These are phyloP conservation scores for Citeromyces siamensis DNA, from an alignment of 1,139 yeast species.

Conservation along the genomic window DNA sequence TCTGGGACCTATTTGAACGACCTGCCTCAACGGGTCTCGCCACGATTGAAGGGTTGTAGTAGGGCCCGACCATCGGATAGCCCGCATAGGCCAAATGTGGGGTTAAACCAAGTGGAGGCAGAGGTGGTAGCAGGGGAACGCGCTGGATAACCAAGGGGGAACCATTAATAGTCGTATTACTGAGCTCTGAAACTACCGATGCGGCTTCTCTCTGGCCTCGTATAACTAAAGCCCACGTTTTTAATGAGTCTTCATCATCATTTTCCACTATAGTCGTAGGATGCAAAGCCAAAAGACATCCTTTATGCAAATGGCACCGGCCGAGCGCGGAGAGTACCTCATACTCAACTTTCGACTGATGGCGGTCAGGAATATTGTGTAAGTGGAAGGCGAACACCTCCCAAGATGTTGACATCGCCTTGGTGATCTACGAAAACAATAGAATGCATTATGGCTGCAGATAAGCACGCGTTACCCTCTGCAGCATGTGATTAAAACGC, in stretches of 20 bases:
- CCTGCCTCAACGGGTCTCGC: not conserved
- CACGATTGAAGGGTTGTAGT: not conserved
- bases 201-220: not conserved
- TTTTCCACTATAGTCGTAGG: not conserved
- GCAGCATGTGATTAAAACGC: too few relatives aligned
- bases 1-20: not conserved
- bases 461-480: slow-evolving; percentile 1
- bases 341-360: not conserved
- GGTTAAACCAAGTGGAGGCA: slow-evolving; percentile 1
- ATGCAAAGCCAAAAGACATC: not conserved
- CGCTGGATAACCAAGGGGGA: not conserved
- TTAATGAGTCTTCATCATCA: not conserved
- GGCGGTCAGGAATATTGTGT: not conserved
- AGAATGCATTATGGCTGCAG: slow-evolving; percentile 2
- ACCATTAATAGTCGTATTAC: not conserved
- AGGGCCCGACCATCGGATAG: not conserved
- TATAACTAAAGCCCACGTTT: not conserved
- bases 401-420: not conserved
- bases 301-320: not conserved
- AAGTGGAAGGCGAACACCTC: not conserved
- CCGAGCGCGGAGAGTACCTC: not conserved
- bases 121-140: not conserved
- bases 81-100: slow-evolving; percentile 1
- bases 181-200: not conserved
- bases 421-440: not conserved